Base-by-base conservation (phyloP, 2,329 filamentous ascomycete genomes). In the Fusarium decemcellulare region DNA sequence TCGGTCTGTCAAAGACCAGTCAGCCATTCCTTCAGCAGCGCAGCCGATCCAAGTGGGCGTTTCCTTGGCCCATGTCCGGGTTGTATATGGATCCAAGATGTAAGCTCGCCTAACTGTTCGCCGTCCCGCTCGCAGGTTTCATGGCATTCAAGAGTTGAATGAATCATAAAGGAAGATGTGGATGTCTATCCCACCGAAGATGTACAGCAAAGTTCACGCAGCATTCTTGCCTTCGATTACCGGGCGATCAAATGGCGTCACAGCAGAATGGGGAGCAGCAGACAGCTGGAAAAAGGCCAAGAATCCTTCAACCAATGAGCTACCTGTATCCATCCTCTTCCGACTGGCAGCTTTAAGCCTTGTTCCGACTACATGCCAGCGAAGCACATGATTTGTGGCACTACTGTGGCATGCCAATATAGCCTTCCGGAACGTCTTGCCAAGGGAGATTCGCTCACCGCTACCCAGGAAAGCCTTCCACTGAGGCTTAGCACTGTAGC, bases 221-320 rank as follows among this genome's bases (percentile, higher is more conserved):
- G 27, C 8, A n/a, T 36, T 15, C n/a, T 42, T 27, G 27, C 27
- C 27, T 44, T 36, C 29, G 43, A 30, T 36, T 63, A 30, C 37
- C 42, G 1, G 55, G 8, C 23, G 12, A 39, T 27, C 18, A 36
- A 40, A 70, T 70, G 67, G 48, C 55, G 51, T 27, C 50, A n/a
- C 47, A 27, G 16, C 44, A 42, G 29, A 59, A 59, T 39, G 43
- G 54, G 14, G 30, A 37, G 18, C 40, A 10, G 32, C 40, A 15
- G 30, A 18, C 32, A 30, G 53, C 53, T 27, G 34, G 6, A 39
- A 18, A 48, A 56, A 39, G 65, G 40, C 52, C 50, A 8, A 66
- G 34, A 34, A 36, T 63, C 16, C 60, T 71, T 48, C 68, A 68
- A 47, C 68, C 68, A 62, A 68, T 71, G 68, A 69, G 68, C 57